Conservation (phyloP, 148 eudicot genomes). For the Chenopodium quinoa region DNA sequence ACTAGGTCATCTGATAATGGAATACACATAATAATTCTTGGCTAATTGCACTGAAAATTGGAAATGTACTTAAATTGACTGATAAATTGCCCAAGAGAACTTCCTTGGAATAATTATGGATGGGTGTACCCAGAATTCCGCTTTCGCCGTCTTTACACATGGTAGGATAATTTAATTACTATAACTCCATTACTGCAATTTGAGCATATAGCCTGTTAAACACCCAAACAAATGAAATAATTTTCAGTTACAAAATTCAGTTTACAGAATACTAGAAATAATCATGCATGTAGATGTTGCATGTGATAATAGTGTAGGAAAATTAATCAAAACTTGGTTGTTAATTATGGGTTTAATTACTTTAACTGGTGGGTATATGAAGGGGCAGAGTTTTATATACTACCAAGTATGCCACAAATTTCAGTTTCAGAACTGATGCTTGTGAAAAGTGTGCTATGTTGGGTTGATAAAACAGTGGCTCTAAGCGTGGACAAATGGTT, state of each 20-base stretch:
- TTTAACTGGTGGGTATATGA: conserved; percentile 4
- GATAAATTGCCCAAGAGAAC: conserved; percentile 24
- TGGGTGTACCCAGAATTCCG: conserved; percentile 15
- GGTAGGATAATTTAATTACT: conserved; percentile 11
- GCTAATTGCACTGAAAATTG: conserved; percentile 18
- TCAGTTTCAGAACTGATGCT: conserved; percentile 11
- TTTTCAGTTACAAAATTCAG: background rate
- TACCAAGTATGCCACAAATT: background rate
- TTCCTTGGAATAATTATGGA: conserved; percentile 5
- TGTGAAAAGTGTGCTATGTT: background rate
- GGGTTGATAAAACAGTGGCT: background rate
- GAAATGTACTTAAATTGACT: conserved; percentile 27
- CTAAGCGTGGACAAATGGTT: conserved; percentile 16
- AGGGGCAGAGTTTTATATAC: background rate
- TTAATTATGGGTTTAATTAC: background rate
- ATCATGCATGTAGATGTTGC: background rate
- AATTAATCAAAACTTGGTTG: no score
- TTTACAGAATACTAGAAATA: background rate
- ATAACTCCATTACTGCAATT: background rate
- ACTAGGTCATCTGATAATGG: no score
- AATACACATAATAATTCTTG: conserved; percentile 4
- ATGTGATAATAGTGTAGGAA: no score
- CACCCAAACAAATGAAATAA: background rate
- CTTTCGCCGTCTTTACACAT: conserved; percentile 16
- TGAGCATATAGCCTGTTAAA: conserved; percentile 16